Evolutionary conservation across 306 rosid genomes (phyloP).

Genomic region (Parietaria judaica): DNA sequence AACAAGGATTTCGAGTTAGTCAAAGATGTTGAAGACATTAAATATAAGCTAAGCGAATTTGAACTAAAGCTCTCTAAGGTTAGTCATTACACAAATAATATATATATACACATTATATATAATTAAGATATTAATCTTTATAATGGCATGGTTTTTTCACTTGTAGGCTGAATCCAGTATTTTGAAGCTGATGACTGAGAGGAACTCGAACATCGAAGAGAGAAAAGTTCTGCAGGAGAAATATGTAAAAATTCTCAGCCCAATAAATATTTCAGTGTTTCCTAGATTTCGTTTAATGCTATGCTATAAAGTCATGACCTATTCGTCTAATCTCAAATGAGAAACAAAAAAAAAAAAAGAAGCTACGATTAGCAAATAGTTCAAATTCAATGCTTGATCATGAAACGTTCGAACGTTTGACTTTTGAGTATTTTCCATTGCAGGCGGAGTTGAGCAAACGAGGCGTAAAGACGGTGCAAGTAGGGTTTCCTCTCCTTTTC

Average conservation of each 20-base stretch:
- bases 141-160: background rate
- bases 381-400: no score
- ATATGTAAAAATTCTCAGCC: constrained; percentile 36
- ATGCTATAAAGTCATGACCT: background rate
- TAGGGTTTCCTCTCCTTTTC: constrained; percentile 69
- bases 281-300: background rate
- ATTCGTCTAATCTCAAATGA: background rate
- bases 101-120: background rate
- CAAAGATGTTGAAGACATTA: constrained; percentile 65
- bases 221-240: constrained; percentile 44
- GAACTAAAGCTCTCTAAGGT: constrained; percentile 83
- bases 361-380: no score
- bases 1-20: constrained; percentile 38
- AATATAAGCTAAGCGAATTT: constrained; percentile 54
- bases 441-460: constrained; percentile 51
- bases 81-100: constrained; percentile 21
- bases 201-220: constrained; percentile 51
- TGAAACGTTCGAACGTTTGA: no score
- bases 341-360: background rate
- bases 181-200: constrained; percentile 59
- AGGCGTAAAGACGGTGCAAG: constrained; percentile 45
- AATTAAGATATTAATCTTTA: no score
- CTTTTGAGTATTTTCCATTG: constrained; percentile 2
- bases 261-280: constrained; percentile 7
- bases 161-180: constrained; percentile 56